phyloP scores from a whole-genome alignment of 2,329 filamentous ascomycete genomes.

The Trichoderma sp. region DNA sequence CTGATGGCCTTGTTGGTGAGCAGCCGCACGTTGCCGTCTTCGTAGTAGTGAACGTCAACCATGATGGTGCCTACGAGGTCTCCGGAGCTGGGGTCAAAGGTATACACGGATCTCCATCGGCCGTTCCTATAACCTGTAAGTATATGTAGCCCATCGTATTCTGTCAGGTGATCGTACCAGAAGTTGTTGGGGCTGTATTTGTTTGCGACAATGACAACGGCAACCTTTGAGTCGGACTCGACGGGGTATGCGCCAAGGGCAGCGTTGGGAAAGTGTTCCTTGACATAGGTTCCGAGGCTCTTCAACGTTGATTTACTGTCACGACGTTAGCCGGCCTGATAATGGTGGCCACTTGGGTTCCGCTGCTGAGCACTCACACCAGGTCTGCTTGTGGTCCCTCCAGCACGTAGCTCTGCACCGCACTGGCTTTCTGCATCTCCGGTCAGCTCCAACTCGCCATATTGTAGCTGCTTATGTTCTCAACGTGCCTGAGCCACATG shows the following conservation, averaged over 20 bases:
- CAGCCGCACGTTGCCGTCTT: slow-evolving; percentile 95
- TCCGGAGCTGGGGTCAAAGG: slow-evolving; percentile 66
- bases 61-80: slow-evolving; percentile 76
- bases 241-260: slow-evolving; percentile 80
- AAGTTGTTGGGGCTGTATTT: slow-evolving; percentile 98
- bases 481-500: slow-evolving; percentile 67
- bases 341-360: background rate
- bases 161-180: slow-evolving; percentile 56
- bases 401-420: slow-evolving; percentile 71
- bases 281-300: slow-evolving; percentile 68
- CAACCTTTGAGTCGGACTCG: slow-evolving; percentile 70
- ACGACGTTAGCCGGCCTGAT: background rate
- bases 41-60: slow-evolving; percentile 98
- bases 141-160: background rate
- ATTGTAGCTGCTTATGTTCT: background rate
- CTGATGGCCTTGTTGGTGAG: slow-evolving; percentile 78
- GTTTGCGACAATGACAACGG: slow-evolving; percentile 83
- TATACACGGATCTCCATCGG: slow-evolving; percentile 88
- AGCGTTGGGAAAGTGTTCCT: slow-evolving; percentile 83
- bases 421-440: slow-evolving; percentile 69
- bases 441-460: slow-evolving; percentile 20
- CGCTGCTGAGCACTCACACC: slow-evolving; percentile 60
- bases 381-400: slow-evolving; percentile 76
- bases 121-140: slow-evolving; percentile 66
- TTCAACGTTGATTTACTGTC: slow-evolving; percentile 74